Percentiles rank a stretch among this genome's conserved stretches.
Evolutionary conservation across 176 grass and related monocot genomes (phyloP).

Genomic region (Areca catechu): DNA sequence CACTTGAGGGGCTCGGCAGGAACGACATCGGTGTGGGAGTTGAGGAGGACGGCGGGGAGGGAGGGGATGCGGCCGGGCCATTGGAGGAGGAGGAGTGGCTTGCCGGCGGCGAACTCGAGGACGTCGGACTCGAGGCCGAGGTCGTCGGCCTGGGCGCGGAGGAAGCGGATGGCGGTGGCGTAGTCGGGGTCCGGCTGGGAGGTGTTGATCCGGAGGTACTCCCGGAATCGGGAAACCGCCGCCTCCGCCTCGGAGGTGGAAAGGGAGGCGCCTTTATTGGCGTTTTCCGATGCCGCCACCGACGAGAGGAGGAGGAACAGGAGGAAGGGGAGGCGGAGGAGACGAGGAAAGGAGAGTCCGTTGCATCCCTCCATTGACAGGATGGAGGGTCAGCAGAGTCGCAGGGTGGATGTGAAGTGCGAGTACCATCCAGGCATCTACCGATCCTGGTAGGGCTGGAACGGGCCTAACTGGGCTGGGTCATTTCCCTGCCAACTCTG

Average conservation of each 20-base stretch:
- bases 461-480: too few species aligned
- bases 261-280: too few species aligned
- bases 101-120: constrained; percentile 58
- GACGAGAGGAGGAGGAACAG: constrained; percentile 8
- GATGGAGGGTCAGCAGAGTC: too few species aligned
- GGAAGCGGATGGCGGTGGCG: constrained; percentile 46
- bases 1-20: constrained; percentile 82
- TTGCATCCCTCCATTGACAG: too few species aligned
- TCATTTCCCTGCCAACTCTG: too few species aligned
- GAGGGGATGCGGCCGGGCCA: constrained; percentile 56
- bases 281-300: background rate
- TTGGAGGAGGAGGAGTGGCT: constrained; percentile 68
- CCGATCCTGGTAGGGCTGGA: too few species aligned
- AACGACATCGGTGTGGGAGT: constrained; percentile 96
- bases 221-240: constrained; percentile 69
- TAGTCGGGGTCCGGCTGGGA: constrained; percentile 78
- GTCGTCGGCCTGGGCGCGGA: constrained; percentile 33
- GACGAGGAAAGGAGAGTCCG: background rate
- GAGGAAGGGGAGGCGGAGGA: constrained; percentile 1
- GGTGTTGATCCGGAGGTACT: constrained; percentile 94
- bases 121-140: constrained; percentile 52
- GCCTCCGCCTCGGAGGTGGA: constrained; percentile 33
- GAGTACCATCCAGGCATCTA: too few species aligned
- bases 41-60: constrained; percentile 68
- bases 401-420: too few species aligned